Percentiles rank a stretch among this genome's conserved stretches.
These are phyloP conservation scores for Alternaria novae-zelandiae DNA, from an alignment of 2,329 filamentous ascomycete genomes.

Conservation along the genomic window DNA sequence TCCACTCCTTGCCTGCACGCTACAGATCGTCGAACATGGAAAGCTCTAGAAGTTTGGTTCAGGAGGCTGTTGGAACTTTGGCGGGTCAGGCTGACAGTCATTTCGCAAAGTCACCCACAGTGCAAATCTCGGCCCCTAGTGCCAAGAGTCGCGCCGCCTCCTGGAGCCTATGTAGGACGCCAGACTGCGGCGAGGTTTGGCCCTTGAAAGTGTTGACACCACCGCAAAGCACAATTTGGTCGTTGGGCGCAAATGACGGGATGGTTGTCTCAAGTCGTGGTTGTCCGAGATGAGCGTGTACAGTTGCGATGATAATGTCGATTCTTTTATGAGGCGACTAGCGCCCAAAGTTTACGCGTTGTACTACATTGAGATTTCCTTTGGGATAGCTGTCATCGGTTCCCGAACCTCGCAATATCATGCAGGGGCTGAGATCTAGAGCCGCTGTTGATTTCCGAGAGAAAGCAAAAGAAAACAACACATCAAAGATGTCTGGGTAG, in stretches of 20 bases:
- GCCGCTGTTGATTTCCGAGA: background rate
- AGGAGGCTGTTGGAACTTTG: slow-evolving; percentile 10
- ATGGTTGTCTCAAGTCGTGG: background rate
- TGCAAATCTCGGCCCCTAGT: slow-evolving; percentile 10
- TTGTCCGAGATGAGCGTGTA: background rate
- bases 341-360: background rate
- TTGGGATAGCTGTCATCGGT: background rate
- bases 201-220: slow-evolving; percentile 1
- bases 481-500: background rate
- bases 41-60: slow-evolving; percentile 1
- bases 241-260: background rate
- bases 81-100: slow-evolving; percentile 15
- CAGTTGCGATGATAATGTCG: background rate
- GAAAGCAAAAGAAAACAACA: background rate
- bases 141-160: slow-evolving; percentile 23
- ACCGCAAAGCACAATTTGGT: background rate
- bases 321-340: background rate
- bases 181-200: background rate
- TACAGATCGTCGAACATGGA: slow-evolving; percentile 1
- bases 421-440: background rate
- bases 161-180: background rate
- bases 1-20: slow-evolving; percentile 5
- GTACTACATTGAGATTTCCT: background rate
- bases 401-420: background rate
- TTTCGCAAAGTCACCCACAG: slow-evolving; percentile 17